A percentile compares a stretch with the other conserved stretches of the same genome.
Conservation (phyloP, 73 alveolate species). For the Paramecium pentaurelia region DNA sequence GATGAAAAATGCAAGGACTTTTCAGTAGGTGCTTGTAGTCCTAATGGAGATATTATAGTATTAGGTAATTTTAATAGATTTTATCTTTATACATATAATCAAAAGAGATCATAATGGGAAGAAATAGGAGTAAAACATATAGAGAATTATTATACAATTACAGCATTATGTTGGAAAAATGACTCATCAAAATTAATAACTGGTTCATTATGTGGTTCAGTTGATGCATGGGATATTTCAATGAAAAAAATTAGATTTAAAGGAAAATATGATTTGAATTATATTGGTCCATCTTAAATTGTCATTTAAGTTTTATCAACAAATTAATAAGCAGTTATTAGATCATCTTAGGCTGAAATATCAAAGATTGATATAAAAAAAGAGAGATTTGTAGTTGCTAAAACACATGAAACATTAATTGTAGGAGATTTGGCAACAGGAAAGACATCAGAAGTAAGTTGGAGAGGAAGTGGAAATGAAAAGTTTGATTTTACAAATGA, state of each 20-base stretch:
- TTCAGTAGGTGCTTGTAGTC: slow-evolving; percentile 94
- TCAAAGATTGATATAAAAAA: slow-evolving; percentile 95
- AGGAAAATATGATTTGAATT: slow-evolving; percentile 98
- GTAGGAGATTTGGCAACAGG: slow-evolving; percentile 97
- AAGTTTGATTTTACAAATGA: slow-evolving; percentile 96
- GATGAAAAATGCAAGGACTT: slow-evolving; percentile 97
- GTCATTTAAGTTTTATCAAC: slow-evolving; percentile 71
- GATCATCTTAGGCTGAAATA: slow-evolving; percentile 94
- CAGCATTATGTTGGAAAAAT: slow-evolving; percentile 99
- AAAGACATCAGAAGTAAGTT: slow-evolving; percentile 87
- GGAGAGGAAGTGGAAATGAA: slow-evolving; percentile 96
- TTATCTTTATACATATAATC: slow-evolving; percentile 89
- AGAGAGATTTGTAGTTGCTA: slow-evolving; percentile 95
- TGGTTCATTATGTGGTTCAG: slow-evolving; percentile 97
- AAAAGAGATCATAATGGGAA: slow-evolving; percentile 97
- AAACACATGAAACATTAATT: slow-evolving; percentile 95
- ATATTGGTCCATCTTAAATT: slow-evolving; percentile 97
- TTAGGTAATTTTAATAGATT: slow-evolving; percentile 98
- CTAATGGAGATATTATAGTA: slow-evolving; percentile 98
- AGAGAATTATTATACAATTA: slow-evolving; percentile 96
- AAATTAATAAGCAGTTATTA: slow-evolving; percentile 63
- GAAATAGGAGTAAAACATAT: slow-evolving; percentile 91
- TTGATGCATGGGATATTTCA: slow-evolving; percentile 97
- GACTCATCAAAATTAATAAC: slow-evolving; percentile 97
- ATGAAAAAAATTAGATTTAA: slow-evolving; percentile 92